phyloP scores from a whole-genome alignment of 1,284 basidiomycete species.

The Ceratobasidium sp. region DNA sequence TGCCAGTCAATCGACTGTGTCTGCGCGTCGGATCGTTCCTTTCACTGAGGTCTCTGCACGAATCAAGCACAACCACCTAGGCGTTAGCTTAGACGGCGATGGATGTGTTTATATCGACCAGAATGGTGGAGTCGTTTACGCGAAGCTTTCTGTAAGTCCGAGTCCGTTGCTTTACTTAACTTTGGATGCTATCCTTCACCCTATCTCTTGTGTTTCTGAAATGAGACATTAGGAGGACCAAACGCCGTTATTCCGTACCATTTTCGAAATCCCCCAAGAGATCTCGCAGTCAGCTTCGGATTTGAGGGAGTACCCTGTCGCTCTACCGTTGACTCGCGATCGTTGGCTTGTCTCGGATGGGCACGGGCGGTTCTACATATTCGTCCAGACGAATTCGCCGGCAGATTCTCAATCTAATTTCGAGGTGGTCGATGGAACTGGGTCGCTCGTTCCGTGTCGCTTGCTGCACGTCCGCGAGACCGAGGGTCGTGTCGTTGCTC shows the following conservation, averaged over 20 bases:
- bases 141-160: constrained; percentile 70
- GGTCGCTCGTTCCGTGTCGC: constrained; percentile 67
- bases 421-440: constrained; percentile 30
- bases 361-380: constrained; percentile 74
- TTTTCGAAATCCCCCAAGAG: constrained; percentile 51
- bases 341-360: constrained; percentile 80
- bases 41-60: constrained; percentile 87
- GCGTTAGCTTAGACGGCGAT: constrained; percentile 62
- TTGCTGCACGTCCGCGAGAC: constrained; percentile 63
- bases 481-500: constrained; percentile 53
- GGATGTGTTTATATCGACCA: constrained; percentile 77
- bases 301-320: constrained; percentile 82
- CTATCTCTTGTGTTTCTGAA: constrained; percentile 70
- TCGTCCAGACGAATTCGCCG: constrained; percentile 56
- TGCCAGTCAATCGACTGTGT: constrained; percentile 69
- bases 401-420: constrained; percentile 3
- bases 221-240: constrained; percentile 65
- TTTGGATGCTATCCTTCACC: constrained; percentile 60
- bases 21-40: constrained; percentile 69
- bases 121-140: constrained; percentile 71
- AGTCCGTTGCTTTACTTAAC: constrained; percentile 60
- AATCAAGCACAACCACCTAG: constrained; percentile 88
- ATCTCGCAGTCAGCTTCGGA: constrained; percentile 53
- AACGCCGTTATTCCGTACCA: constrained; percentile 37
- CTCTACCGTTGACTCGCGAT: constrained; percentile 66